phyloP scores from a whole-genome alignment of 2,329 filamentous ascomycete species.

The Lasiodiplodia citricola region DNA sequence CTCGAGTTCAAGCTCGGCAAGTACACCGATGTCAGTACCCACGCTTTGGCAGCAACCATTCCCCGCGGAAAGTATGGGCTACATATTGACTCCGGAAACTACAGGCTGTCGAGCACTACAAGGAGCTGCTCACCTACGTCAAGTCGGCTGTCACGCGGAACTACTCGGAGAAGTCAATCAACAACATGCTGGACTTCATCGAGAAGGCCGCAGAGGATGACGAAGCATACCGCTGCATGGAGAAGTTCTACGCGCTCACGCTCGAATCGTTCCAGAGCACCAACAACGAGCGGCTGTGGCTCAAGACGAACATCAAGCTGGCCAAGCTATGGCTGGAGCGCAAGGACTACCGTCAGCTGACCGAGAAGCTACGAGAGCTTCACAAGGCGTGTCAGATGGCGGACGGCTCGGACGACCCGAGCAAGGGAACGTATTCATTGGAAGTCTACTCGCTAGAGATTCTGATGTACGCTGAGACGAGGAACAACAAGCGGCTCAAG shows the following conservation, averaged over 20 bases:
- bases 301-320: conserved; percentile 98
- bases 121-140: conserved; percentile 94
- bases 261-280: conserved; percentile 94
- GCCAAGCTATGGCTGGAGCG: conserved; percentile 89
- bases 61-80: background rate
- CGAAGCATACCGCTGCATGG: conserved; percentile 80
- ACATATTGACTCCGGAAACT: conserved; percentile 31
- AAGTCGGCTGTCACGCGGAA: conserved; percentile 96
- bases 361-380: conserved; percentile 83
- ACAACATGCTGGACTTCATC: conserved; percentile 98
- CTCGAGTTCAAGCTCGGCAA: conserved; percentile 90
- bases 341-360: conserved; percentile 81
- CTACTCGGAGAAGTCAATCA: conserved; percentile 99
- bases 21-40: conserved; percentile 72
- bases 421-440: conserved; percentile 93
- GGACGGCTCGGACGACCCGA: conserved; percentile 88
- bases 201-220: conserved; percentile 82
- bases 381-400: conserved; percentile 86
- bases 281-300: conserved; percentile 95
- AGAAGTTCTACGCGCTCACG: conserved; percentile 92
- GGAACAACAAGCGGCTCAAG: conserved; percentile 97
- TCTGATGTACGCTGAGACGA: conserved; percentile 96
- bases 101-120: conserved; percentile 89
- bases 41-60: background rate
- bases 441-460: conserved; percentile 98